Percentiles rank a stretch among this genome's conserved stretches.
These are phyloP conservation scores for Apodospora peruviana DNA, from an alignment of 495 filamentous ascomycete species.

Conservation along the genomic window DNA sequence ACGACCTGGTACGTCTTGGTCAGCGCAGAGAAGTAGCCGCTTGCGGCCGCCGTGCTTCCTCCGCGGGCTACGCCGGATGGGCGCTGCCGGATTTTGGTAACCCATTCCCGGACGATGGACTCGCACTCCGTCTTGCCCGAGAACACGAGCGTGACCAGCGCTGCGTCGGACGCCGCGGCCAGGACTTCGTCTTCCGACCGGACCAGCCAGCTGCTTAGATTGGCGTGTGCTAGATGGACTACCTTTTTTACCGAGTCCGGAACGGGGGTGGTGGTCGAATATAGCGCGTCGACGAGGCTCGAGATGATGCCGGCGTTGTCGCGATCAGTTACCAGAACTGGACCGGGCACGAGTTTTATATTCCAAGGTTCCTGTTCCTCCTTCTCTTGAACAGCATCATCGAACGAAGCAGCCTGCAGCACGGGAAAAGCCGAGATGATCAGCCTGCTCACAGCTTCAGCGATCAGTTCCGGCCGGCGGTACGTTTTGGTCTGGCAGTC, in stretches of 20 bases:
- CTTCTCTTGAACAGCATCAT: not conserved
- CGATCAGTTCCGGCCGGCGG: constrained; percentile 63
- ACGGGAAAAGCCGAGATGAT: constrained; percentile 40
- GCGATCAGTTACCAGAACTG: constrained; percentile 9
- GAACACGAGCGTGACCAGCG: constrained; percentile 34
- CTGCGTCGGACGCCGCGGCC: constrained; percentile 34
- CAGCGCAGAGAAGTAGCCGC: constrained; percentile 41
- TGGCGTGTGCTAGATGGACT: constrained; percentile 19
- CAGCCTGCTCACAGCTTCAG: constrained; percentile 57
- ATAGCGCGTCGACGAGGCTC: constrained; percentile 9
- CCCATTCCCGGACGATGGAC: constrained; percentile 33
- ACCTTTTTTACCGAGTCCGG: constrained; percentile 7
- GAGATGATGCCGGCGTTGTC: constrained; percentile 11
- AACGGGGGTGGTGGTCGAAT: too few species aligned
- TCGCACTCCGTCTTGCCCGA: constrained; percentile 19
- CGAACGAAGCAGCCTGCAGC: constrained; percentile 22
- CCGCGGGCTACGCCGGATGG: constrained; percentile 21
- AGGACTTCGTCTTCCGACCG: constrained; percentile 39
- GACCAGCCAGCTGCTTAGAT: constrained; percentile 34
- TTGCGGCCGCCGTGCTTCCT: constrained; percentile 14
- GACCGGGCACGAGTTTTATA: constrained; percentile 14
- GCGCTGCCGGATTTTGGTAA: constrained; percentile 25
- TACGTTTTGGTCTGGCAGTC: constrained; percentile 34
- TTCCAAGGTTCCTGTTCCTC: too few species aligned
- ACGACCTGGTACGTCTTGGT: constrained; percentile 29